These are phyloP conservation scores for Inonotus hispidus DNA, from an alignment of 1,284 basidiomycete genomes.

Conservation along the genomic window DNA sequence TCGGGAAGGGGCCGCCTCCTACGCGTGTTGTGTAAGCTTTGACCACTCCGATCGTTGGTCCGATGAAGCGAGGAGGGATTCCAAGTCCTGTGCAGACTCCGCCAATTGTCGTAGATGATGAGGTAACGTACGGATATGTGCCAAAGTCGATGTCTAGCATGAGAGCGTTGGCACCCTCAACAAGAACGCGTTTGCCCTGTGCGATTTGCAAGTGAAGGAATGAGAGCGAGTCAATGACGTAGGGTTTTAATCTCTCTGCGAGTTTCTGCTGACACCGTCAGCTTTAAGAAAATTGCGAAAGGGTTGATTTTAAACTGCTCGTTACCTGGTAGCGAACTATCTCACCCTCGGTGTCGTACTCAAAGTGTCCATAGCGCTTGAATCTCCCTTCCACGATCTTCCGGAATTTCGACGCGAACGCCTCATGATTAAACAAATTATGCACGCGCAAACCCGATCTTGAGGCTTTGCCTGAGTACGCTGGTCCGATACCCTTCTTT, in stretches of 20 bases:
- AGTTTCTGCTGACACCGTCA: constrained; percentile 47
- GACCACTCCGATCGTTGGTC: constrained; percentile 85
- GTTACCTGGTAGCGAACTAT: constrained; percentile 82
- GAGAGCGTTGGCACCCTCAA: constrained; percentile 96
- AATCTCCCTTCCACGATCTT: constrained; percentile 95
- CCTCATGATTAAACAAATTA: constrained; percentile 88
- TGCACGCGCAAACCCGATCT: constrained; percentile 94
- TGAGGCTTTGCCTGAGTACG: constrained; percentile 96
- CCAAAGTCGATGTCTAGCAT: constrained; percentile 99
- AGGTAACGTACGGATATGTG: constrained; percentile 97
- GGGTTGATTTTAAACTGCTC: not conserved
- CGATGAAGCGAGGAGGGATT: constrained; percentile 85
- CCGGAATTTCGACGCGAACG: constrained; percentile 90
- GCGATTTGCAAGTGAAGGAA: constrained; percentile 82
- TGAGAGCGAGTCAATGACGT: constrained; percentile 83
- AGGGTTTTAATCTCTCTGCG: constrained; percentile 82
- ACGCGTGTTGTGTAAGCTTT: constrained; percentile 99
- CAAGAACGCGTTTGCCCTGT: constrained; percentile 76
- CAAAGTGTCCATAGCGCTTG: constrained; percentile 97
- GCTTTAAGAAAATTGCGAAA: constrained; percentile 1
- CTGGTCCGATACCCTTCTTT: constrained; percentile 96
- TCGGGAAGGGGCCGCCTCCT: constrained; percentile 96
- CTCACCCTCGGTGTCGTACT: constrained; percentile 98
- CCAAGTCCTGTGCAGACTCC: constrained; percentile 96
- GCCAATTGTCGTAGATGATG: constrained; percentile 88